These are phyloP conservation scores for Echites panduratus DNA, from an alignment of 257 asterid genomes.

Conservation along the genomic window DNA sequence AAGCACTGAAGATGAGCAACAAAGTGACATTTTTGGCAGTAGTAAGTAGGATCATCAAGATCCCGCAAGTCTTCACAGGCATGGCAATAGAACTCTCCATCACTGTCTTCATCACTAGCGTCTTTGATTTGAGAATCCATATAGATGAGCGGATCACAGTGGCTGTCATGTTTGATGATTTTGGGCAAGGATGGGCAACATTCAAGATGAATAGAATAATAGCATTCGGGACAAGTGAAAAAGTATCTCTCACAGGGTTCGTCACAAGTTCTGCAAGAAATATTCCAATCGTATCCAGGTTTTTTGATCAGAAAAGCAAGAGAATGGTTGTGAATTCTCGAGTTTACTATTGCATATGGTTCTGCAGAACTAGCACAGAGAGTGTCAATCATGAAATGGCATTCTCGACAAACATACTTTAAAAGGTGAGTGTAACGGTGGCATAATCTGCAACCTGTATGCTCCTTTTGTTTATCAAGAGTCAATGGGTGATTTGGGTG, in stretches of 20 bases:
- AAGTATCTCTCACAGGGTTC: neutral
- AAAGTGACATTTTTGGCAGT: constrained; percentile 1
- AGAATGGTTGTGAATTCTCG: neutral
- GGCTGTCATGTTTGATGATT: constrained; percentile 8
- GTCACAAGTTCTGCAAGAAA: neutral
- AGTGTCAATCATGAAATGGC: neutral
- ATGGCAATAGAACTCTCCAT: neutral
- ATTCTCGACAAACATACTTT: neutral
- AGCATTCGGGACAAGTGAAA: neutral
- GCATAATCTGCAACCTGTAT: neutral
- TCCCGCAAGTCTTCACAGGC: constrained; percentile 4
- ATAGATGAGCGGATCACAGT: constrained; percentile 6
- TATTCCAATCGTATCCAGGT: neutral
- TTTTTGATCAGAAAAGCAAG: neutral
- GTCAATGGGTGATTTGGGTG: constrained; percentile 1
- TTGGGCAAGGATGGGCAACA: neutral
- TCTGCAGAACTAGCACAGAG: neutral
- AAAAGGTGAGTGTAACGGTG: neutral
- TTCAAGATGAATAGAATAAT: neutral
- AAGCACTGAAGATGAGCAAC: constrained; percentile 6
- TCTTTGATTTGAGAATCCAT: neutral
- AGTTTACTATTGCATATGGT: neutral
- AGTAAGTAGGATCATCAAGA: constrained; percentile 3
- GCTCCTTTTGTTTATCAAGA: neutral
- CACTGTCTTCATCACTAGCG: neutral